Evolutionary conservation across 441 rosid species (phyloP).

Genomic region (Gossypium schwendimanii): DNA sequence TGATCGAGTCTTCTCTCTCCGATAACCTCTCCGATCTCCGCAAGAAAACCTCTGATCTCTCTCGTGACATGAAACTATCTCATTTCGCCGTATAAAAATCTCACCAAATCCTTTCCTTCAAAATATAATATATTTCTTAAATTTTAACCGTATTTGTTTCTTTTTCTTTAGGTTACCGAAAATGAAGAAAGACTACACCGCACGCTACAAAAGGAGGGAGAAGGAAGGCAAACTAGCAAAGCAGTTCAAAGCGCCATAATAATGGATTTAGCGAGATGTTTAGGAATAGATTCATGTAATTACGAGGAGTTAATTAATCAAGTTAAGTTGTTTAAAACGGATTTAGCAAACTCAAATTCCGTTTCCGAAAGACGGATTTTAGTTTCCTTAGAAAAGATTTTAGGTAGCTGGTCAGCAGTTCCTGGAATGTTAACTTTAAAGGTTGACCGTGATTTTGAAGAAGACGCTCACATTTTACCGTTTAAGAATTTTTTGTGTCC

Average conservation of each 20-base stretch:
- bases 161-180: constrained; percentile 26
- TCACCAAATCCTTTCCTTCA: neutral
- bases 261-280: constrained; percentile 38
- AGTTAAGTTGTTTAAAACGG: constrained; percentile 24
- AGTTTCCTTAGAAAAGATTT: constrained; percentile 25
- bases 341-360: constrained; percentile 16
- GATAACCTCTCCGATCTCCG: constrained; percentile 24
- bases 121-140: neutral
- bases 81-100: constrained; percentile 16
- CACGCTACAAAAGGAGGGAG: constrained; percentile 31
- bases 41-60: constrained; percentile 28
- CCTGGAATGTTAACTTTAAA: constrained; percentile 11
- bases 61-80: constrained; percentile 32
- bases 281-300: constrained; percentile 27
- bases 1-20: constrained; percentile 24
- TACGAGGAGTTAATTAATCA: constrained; percentile 23
- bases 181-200: constrained; percentile 33
- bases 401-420: constrained; percentile 23
- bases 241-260: constrained; percentile 36
- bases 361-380: constrained; percentile 22
- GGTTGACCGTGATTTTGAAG: constrained; percentile 23
- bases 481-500: constrained; percentile 39
- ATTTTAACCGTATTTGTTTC: neutral
- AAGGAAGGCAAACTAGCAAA: constrained; percentile 26
- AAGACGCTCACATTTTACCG: constrained; percentile 28